Percentiles rank a stretch among this genome's conserved stretches.
Conservation (phyloP, 768 basidiomycete genomes). For the Rhodocollybia butyracea region DNA sequence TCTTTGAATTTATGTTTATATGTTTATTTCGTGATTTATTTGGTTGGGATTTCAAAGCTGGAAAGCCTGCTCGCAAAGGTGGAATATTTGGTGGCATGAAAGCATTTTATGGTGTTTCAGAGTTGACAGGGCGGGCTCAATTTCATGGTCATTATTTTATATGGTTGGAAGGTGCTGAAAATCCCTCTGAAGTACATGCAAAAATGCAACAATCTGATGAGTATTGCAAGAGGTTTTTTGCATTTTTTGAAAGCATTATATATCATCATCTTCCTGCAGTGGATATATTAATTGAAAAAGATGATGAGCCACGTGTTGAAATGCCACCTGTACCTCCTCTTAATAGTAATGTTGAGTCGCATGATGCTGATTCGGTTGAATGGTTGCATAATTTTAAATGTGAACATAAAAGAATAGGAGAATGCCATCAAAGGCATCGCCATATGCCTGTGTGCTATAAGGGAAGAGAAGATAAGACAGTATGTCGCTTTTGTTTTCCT, state of each 20-base stretch:
- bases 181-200: conserved; percentile 30
- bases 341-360: not conserved
- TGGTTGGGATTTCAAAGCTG: conserved; percentile 22
- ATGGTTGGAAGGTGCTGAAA: conserved; percentile 22
- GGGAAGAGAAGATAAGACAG: not conserved
- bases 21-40: conserved; percentile 23
- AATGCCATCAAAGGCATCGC: not conserved
- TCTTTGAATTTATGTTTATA: conserved; percentile 24
- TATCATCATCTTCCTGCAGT: conserved; percentile 25
- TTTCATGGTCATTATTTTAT: conserved; percentile 21
- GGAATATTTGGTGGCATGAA: conserved; percentile 6
- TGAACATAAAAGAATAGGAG: conserved; percentile 15
- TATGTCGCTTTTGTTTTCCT: conserved; percentile 30
- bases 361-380: conserved; percentile 11
- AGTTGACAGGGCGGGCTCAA: conserved; percentile 18
- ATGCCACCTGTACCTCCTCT: conserved; percentile 17
- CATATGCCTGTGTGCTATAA: not conserved
- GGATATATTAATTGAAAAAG: conserved; percentile 15
- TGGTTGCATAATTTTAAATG: conserved; percentile 31
- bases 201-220: conserved; percentile 11
- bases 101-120: not conserved
- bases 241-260: conserved; percentile 30
- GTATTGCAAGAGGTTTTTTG: conserved; percentile 22
- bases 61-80: not conserved
- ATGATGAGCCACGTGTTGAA: conserved; percentile 18